Evolutionary conservation across 164 flowering plant species (phyloP), one percentile per base, ranked within the genome.

Genomic region (Pachysandra terminalis): DNA sequence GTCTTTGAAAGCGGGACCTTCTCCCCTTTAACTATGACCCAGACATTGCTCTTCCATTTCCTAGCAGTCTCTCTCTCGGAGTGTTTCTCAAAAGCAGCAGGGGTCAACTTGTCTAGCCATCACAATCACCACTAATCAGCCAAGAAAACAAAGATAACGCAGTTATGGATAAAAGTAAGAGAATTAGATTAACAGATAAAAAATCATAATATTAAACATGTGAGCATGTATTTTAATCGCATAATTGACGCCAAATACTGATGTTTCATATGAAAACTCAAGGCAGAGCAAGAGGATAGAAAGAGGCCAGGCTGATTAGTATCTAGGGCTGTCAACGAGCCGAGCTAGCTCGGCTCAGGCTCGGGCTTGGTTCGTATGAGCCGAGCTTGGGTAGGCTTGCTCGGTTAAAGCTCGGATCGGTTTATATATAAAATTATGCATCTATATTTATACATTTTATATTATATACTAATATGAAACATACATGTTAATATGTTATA

Each of bases 11-110:
- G 62, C 9, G 97, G 82, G 75, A 88, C 90, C 83, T 91, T 91
- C 75, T 90, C 86, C 25, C 96, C 97, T 56, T 82, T 66, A 56
- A 77, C 78, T 25, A 90, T 91, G 61, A 91, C 86, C 97, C 97
- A 91, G 6, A 91, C 77, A 70, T 90, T 86, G 74, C 80, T 86
- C 78, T 90, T 91, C 97, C 97, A 91, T 73, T 87, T 91, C 67
- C 87, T 82, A 14, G 94, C 81, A 59, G 86, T 83, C 79, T 91
- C 96, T 76, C 96, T 78, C 68, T 87, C 90, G 61, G 96, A 87
- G 83, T 91, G 97, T 79, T 90, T 91, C 85, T 90, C 97, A 81
- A 91, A 91, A 71, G 90, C 96, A 70, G 90, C 86, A 16, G 97
- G 97, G 56, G 87, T 88, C 78, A 91, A 45, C 78, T 91, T 90